Conservation (phyloP, 2,329 filamentous ascomycete genomes). For the Colletotrichum tropicicola region DNA sequence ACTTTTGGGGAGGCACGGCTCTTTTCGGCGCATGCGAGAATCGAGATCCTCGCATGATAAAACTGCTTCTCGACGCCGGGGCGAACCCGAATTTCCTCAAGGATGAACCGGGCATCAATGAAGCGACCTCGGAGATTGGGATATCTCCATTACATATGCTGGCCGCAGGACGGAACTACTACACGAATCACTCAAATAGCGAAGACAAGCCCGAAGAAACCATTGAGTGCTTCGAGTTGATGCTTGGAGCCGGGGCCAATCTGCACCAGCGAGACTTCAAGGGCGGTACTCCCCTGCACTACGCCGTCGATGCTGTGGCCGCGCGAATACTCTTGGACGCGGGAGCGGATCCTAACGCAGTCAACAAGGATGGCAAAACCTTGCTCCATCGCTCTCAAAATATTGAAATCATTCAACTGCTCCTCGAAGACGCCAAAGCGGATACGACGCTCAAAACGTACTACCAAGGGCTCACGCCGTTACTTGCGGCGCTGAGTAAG, state of each 20-base stretch:
- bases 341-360: constrained; percentile 35
- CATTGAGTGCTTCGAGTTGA: neutral
- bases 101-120: neutral
- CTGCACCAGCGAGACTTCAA: neutral
- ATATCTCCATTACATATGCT: neutral
- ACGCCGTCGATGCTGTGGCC: neutral
- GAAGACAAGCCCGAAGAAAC: neutral
- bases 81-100: constrained; percentile 30
- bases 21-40: constrained; percentile 4
- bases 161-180: neutral
- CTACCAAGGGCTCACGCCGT: neutral
- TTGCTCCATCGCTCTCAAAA: neutral
- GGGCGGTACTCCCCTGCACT: neutral
- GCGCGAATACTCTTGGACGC: constrained; percentile 32
- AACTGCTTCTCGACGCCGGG: constrained; percentile 34
- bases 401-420: neutral
- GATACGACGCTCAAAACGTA: neutral
- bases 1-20: constrained; percentile 30
- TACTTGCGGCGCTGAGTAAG: neutral
- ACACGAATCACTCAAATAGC: too few relatives aligned
- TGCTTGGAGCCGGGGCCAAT: neutral
- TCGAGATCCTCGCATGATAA: neutral
- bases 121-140: neutral
- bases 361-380: constrained; percentile 8
- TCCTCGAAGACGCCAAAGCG: neutral